Evolutionary conservation across 495 filamentous ascomycete species (phyloP), one percentile per base, ranked within the genome.

Genomic region (Durotheca rogersii): DNA sequence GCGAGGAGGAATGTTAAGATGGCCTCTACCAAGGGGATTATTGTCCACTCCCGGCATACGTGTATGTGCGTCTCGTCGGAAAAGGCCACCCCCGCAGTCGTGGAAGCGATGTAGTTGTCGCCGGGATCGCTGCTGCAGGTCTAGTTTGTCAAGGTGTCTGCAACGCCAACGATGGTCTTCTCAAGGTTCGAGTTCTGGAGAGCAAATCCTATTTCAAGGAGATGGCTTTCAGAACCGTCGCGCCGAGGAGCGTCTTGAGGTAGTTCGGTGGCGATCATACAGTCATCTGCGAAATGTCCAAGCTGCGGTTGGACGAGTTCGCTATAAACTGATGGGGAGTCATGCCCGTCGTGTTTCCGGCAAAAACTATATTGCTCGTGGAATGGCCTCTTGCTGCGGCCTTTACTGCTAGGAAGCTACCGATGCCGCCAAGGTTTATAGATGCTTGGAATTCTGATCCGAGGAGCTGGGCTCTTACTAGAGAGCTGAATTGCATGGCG

Each of bases 11-110:
- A 15, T 1, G 44, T 42, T n/a, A 53, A n/a, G 9, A 45, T 2
- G 11, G 38, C 35, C n/a, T 53, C 55, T 16, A 35, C 29, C 6
- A 58, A 23, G 17, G 55, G 55, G 2, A 58, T 25, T 11, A 36
- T 17, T 25, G 49, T 36, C 48, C 47, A 48, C 5, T 25, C 48
- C 48, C 48, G 53, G 9, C 48, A 43, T 9, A 58, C 55, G 20
- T 44, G 25, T 25, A 58, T 52, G 36, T 52, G 53, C 9, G 48
- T 46, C 36, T 53, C 55, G 4, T 53, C 27, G 29, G 44, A 49
- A 29, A 44, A 52, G 7, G 55, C 55, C 6, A 3, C 10, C 4
- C 42, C 43, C 27, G 11, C 29, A 3, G 33, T 34, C 3, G 7
- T 45, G 2, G 53, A 41, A 12, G 47, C 40, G 37, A 51, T 40